Base-by-base conservation (phyloP, 768 basidiomycete genomes). In the Tulasnella sp. region DNA sequence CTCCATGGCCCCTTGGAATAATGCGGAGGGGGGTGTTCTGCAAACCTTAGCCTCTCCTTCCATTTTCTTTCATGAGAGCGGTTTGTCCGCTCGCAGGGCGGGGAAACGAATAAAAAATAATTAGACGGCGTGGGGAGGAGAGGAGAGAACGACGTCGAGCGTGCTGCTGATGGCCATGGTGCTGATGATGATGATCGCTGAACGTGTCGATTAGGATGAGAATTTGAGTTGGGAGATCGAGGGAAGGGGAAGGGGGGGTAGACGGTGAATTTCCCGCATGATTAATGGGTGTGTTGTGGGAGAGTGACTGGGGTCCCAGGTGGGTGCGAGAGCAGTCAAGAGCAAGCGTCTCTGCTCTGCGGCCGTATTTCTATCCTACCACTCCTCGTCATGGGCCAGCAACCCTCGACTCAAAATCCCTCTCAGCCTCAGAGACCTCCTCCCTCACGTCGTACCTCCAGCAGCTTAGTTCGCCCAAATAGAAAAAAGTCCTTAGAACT, bases 401-500 rank as follows among this genome's bases (percentile, higher is more conserved):
- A 77, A 38, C 39, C 56, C 58, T 62, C 58, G 62, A 74, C 78
- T 68, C 62, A 68, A 68, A 68, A 68, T 68, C 71, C 40, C 78
- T 79, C 78, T 40, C 40, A 46, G 38, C 40, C 78, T 38, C 76
- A 62, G 38, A 62, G 78, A 74, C 78, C 78, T 48, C 78, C 78
- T 79, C 78, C 78, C 71, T 46, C 72, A 2, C 62, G 78, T 36
- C 62, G 78, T 34, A 79, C 78, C 42, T 80, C 74, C 16, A 79
- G 76, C 31, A 48, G 24, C 75, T n/a, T 58, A 24, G 34, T 56
- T 21, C 48, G 79, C 21, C 36, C 42, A 7, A 27, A 68, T 68
- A 62, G 77, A 42, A 75, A 75, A 56, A 40, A 48, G 62, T 80
- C 79, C 38, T 73, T 81, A 27, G 80, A 81, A 71, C 62, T 81